These are phyloP conservation scores for Ajuga reptans DNA, from an alignment of 305 asterid genomes.

Conservation along the genomic window DNA sequence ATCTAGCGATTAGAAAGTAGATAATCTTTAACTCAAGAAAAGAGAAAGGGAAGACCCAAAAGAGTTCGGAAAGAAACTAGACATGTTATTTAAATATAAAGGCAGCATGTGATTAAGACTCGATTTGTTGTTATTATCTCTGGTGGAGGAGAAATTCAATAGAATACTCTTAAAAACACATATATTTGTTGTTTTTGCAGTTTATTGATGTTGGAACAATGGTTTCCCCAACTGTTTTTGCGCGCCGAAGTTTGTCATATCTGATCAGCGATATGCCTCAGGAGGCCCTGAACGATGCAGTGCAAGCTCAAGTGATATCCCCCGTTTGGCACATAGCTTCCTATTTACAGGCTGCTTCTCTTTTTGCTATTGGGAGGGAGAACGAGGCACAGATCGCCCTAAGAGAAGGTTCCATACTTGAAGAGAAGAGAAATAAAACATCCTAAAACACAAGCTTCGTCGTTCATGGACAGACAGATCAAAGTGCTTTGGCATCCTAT, in stretches of 20 bases:
- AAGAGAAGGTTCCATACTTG: slow-evolving; percentile 81
- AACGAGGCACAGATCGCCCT: slow-evolving; percentile 89
- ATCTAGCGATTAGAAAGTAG: background rate
- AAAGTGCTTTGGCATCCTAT: no score
- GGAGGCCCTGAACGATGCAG: slow-evolving; percentile 85
- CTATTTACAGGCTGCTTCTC: slow-evolving; percentile 78
- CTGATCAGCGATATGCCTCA: slow-evolving; percentile 70
- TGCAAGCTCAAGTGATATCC: slow-evolving; percentile 87
- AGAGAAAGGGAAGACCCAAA: background rate
- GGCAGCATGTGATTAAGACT: no score
- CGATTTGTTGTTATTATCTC: no score
- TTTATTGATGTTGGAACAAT: slow-evolving; percentile 86
- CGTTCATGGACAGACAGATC: slow-evolving; percentile 14
- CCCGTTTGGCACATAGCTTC: slow-evolving; percentile 95
- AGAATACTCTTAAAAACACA: no score
- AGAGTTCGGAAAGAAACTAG: background rate
- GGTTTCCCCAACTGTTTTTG: slow-evolving; percentile 84
- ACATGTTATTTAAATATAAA: background rate
- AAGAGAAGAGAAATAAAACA: slow-evolving; percentile 56
- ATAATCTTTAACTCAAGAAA: background rate
- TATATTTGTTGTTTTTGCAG: slow-evolving; percentile 34
- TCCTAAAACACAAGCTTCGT: slow-evolving; percentile 32
- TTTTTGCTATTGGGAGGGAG: slow-evolving; percentile 76
- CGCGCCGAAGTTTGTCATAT: slow-evolving; percentile 80
- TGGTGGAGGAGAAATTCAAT: no score